Evolutionary conservation across 176 grass and related monocot genomes (phyloP).

Genomic region (Musa troglodytarum): DNA sequence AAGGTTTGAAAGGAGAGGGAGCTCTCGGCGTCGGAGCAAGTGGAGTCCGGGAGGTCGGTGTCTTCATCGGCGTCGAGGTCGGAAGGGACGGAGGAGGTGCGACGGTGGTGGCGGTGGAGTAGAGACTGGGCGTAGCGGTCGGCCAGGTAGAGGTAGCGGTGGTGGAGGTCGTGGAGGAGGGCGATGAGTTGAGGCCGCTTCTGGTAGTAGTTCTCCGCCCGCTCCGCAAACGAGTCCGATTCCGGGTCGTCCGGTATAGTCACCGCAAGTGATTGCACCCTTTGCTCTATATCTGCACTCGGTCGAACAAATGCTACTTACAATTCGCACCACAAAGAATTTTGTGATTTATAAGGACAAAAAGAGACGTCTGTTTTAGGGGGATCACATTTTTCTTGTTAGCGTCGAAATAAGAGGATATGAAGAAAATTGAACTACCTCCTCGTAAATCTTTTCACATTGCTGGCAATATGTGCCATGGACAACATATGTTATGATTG

Average conservation of each 20-base stretch:
- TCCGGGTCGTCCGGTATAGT: constrained; percentile 34
- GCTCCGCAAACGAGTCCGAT: constrained; percentile 61
- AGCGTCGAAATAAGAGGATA: no score
- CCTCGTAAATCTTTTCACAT: no score
- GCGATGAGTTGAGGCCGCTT: constrained; percentile 76
- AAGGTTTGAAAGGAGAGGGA: constrained; percentile 65
- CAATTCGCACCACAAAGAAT: neutral
- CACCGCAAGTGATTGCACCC: constrained; percentile 51
- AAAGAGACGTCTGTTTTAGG: neutral
- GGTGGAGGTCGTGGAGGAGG: constrained; percentile 80
- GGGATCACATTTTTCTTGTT: neutral
- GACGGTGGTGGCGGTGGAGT: neutral
- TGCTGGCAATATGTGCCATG: no score
- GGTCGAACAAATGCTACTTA: neutral
- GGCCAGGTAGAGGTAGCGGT: constrained; percentile 93
- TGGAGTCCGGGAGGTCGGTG: constrained; percentile 33
- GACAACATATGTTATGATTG: no score
- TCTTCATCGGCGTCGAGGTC: constrained; percentile 21
- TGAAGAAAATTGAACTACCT: no score
- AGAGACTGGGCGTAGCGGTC: constrained; percentile 79
- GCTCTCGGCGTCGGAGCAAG: constrained; percentile 71
- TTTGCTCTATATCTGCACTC: constrained; percentile 66
- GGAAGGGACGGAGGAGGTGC: constrained; percentile 13
- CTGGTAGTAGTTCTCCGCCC: constrained; percentile 84
- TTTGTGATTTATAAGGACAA: neutral